Base-by-base conservation (phyloP, 768 basidiomycete species). In the Epithele typhae region DNA sequence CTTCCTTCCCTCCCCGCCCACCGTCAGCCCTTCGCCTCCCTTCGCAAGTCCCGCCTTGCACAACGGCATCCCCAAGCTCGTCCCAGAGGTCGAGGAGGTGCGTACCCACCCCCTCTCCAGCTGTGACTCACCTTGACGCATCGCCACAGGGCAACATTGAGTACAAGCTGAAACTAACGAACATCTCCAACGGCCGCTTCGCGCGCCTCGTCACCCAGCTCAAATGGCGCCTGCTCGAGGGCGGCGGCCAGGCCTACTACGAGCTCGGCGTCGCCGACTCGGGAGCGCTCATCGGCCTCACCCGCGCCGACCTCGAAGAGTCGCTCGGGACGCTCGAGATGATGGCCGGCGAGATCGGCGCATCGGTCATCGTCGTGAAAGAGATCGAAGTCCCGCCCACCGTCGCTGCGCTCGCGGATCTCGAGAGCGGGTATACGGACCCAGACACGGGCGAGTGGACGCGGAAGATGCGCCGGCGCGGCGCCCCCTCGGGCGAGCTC, bases 271-370 rank as follows among this genome's bases (percentile, higher is more conserved):
- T 98, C 0, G 83, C 87, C 19, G 94, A 98, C 62, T 86, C 87
- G 1, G 94, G 94, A 1, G 78, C 81, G 4, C 81, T 96, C 23
- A 76, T 96, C 41, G 94, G 94, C 1, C 76, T 97, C 5, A 71
- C 77, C 3, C 71, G 78, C 51, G 64, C 66, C 3, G 86, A 94
- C 62, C 79, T 98, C 53, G 86, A 88, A 48, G 76, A 77, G 55
- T 91, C 87, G 3, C 68, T 98, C 32, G 82, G 84, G 57, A 95
- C 93, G 0, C 78, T 98, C 12, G 89, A 89, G 62, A 82, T 81
- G 72, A 98, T 98, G 94, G 92, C 93, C 0, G 82, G 84, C 21
- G 92, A 95, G 60, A 86, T 97, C 33, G 92, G 92, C 1, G 94
- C 91, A 0, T 89, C 88, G 21, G 91, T 96, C 46, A 82, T 93